Percentiles rank a stretch among this genome's conserved stretches.
These are phyloP conservation scores for Candida wancherniae DNA, from an alignment of 805 yeast species.

Conservation along the genomic window DNA sequence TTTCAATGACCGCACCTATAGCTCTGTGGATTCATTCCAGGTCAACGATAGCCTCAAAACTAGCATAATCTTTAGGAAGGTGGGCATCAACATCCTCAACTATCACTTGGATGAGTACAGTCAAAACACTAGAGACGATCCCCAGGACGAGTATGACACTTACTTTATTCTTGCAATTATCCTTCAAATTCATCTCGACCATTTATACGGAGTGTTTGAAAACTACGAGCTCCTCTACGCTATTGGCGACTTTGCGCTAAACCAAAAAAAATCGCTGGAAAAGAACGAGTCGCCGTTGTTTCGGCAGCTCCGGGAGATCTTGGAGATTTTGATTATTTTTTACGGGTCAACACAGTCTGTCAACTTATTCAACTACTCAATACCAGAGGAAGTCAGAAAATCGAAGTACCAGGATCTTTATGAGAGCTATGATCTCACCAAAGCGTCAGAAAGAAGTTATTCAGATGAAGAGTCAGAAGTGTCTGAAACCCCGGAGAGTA, in stretches of 20 bases:
- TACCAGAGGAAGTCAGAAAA: slow-evolving; percentile 30
- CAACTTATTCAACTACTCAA: slow-evolving; percentile 42
- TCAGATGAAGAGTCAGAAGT: slow-evolving; percentile 14
- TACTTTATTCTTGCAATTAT: slow-evolving; percentile 32
- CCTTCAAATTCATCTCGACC: slow-evolving; percentile 36
- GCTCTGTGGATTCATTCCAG: slow-evolving; percentile 13
- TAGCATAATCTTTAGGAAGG: slow-evolving; percentile 33
- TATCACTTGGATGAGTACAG: slow-evolving; percentile 40
- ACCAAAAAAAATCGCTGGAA: slow-evolving; percentile 14
- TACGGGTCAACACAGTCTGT: slow-evolving; percentile 48
- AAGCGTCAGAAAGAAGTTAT: slow-evolving; percentile 7
- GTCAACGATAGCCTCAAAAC: slow-evolving; percentile 23
- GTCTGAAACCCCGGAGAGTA: no score
- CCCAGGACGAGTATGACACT: slow-evolving; percentile 27
- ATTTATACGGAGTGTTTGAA: slow-evolving; percentile 36
- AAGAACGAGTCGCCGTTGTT: slow-evolving; percentile 17
- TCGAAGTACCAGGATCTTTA: slow-evolving; percentile 43
- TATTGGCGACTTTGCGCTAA: slow-evolving; percentile 33
- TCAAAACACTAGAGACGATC: slow-evolving; percentile 15
- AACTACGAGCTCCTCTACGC: slow-evolving; percentile 39
- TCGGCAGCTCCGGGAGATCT: slow-evolving; percentile 23
- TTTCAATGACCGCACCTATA: slow-evolving; percentile 8
- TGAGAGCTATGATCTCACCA: slow-evolving; percentile 31
- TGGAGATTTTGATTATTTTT: slow-evolving; percentile 32
- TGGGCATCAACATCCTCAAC: slow-evolving; percentile 32